Evolutionary conservation across 2,329 filamentous ascomycete genomes (phyloP), one percentile per base, ranked within the genome.

Genomic region (Volutella citrinella): DNA sequence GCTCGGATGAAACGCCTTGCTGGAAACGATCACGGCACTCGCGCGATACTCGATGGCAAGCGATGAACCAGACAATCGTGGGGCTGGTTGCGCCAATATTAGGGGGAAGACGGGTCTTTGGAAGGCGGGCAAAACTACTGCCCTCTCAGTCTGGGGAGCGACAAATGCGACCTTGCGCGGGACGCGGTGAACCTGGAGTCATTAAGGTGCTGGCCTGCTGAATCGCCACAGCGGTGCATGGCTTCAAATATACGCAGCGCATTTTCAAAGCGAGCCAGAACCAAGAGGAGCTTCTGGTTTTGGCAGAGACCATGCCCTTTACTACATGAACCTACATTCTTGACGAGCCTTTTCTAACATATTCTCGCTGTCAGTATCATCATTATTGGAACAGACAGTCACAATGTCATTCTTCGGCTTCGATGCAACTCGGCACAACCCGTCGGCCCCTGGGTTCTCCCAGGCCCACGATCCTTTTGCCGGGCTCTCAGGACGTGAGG

Each of bases 331-430:
- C 26, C 18, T 24, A 31, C 15, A 14, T 17, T 7, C 6, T 25
- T 28, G 14, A 10, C 20, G 20, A 10, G 14, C 26, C 33, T 31
- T 14, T 26, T 13, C 9, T 7, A 7, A 5, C 21, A 19, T 19
- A 8, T 30, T 19, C 16, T 9, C 11, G 12, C 13, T 3, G 7
- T 19, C 12, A 11, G 5, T 22, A 23, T 22, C 6, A 22, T 10
- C 13, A 36, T 32, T 27, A 42, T 42, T 30, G 19, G 34, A 34
- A 41, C 41, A 38, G 49, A 50, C 35, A 35, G 34, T 28, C 52
- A 63, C 46, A 49, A 93, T 95, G 90, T 90, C 89, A 20, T 95
- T 95, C 72, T 95, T 95, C 65, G 87, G 87, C 49, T 90, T 94
- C 64, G 84, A 94, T 59, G 72, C 83, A 37, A 75, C 73, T 33